These are phyloP conservation scores for Akebia trifoliata DNA, from an alignment of 164 flowering plant species.

Conservation along the genomic window DNA sequence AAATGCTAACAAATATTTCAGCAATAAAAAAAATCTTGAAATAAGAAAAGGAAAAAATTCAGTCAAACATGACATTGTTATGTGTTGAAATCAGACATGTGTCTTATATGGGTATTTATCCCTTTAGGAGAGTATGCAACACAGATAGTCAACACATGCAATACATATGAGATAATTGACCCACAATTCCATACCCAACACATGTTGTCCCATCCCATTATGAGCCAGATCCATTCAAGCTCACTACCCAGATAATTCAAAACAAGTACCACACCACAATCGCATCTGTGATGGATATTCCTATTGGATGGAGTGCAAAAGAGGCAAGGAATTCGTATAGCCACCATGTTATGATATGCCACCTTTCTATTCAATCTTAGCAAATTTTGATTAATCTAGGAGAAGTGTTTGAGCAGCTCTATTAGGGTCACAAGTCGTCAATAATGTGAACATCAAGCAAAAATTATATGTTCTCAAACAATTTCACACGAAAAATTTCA, in stretches of 20 bases:
- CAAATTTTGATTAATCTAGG: background rate
- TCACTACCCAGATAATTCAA: background rate
- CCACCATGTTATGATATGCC: background rate
- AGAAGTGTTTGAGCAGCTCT: background rate
- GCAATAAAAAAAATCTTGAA: too few species aligned
- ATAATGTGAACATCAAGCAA: background rate
- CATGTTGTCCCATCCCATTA: too few species aligned
- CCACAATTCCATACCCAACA: too few species aligned
- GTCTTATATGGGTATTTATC: too few species aligned
- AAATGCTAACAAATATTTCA: too few species aligned
- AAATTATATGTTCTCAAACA: background rate
- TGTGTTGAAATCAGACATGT: too few species aligned
- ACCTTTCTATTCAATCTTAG: background rate
- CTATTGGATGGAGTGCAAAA: background rate
- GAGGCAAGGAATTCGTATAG: background rate
- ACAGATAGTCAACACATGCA: too few species aligned
- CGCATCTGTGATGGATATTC: too few species aligned
- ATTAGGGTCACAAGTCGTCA: background rate
- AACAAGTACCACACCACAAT: background rate
- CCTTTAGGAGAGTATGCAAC: too few species aligned
- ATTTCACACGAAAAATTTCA: background rate
- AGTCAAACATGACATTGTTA: too few species aligned
- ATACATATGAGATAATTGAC: too few species aligned
- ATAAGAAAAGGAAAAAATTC: too few species aligned
- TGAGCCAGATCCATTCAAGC: background rate